phyloP scores from a whole-genome alignment of 805 yeast genomes.

The Gaillardinia entomophila region DNA sequence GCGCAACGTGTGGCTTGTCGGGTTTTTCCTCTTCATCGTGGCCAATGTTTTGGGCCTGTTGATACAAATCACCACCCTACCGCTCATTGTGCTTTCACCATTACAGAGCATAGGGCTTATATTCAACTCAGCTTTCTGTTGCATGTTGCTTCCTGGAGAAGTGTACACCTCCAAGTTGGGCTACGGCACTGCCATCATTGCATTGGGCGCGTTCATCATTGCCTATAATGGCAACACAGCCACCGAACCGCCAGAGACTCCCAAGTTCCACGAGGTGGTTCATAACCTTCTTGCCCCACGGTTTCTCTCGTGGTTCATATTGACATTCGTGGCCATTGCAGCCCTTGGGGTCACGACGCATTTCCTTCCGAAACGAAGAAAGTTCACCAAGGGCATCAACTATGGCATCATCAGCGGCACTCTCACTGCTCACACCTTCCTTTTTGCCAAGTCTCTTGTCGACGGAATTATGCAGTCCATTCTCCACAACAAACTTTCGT shows the following conservation, averaged over 20 bases:
- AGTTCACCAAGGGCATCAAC: conserved; percentile 48
- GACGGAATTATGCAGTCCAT: conserved; percentile 53
- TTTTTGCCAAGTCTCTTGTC: conserved; percentile 79
- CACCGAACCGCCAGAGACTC: conserved; percentile 26
- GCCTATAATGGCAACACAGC: conserved; percentile 68
- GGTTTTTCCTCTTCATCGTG: conserved; percentile 61
- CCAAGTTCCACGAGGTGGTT: conserved; percentile 37
- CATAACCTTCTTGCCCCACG: conserved; percentile 27
- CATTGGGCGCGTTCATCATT: conserved; percentile 69
- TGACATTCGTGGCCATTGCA: conserved; percentile 25
- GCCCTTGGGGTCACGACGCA: conserved; percentile 4
- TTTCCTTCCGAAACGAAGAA: conserved; percentile 11
- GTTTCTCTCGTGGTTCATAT: conserved; percentile 55
- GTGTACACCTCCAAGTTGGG: conserved; percentile 52
- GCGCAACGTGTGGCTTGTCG: conserved; percentile 67
- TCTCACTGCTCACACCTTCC: conserved; percentile 77
- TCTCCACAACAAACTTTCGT: conserved; percentile 17
- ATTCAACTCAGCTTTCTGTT: conserved; percentile 69
- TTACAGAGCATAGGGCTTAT: conserved; percentile 85
- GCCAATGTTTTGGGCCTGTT: conserved; percentile 78
- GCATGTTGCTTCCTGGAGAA: conserved; percentile 63
- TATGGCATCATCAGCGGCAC: conserved; percentile 71
- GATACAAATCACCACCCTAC: conserved; percentile 79
- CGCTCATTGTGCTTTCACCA: conserved; percentile 74
- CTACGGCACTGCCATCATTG: conserved; percentile 62